These are phyloP conservation scores for Colletotrichum orbiculare DNA, from an alignment of 2,329 filamentous ascomycete genomes.

Conservation along the genomic window DNA sequence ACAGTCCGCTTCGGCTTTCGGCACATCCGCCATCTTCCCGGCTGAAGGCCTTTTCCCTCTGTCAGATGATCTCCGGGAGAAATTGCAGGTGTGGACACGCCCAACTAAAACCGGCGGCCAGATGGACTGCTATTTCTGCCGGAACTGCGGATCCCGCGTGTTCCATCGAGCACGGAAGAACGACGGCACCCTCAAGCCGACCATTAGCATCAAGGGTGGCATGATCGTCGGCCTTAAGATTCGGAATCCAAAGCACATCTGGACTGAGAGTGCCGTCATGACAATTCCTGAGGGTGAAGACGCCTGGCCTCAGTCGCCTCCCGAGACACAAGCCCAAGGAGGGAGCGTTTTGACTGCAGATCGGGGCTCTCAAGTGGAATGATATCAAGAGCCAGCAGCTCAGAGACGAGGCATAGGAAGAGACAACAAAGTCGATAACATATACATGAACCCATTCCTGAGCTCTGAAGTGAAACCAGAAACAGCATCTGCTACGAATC, in stretches of 20 bases:
- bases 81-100: constrained; percentile 51
- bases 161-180: constrained; percentile 54
- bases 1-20: constrained; percentile 58
- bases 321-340: background rate
- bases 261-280: constrained; percentile 55
- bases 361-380: too few species aligned
- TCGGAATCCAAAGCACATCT: constrained; percentile 57
- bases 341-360: background rate
- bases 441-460: too few species aligned
- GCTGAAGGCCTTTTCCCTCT: constrained; percentile 54
- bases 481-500: background rate
- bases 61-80: constrained; percentile 43
- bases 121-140: constrained; percentile 57
- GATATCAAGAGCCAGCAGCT: too few species aligned
- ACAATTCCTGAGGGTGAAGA: constrained; percentile 50
- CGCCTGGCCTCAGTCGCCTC: constrained; percentile 31
- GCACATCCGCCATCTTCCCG: constrained; percentile 56
- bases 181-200: constrained; percentile 50
- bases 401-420: too few species aligned
- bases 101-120: constrained; percentile 52
- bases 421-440: too few species aligned
- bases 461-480: too few species aligned
- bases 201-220: constrained; percentile 59
- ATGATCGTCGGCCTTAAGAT: constrained; percentile 54
- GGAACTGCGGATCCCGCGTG: constrained; percentile 57